A percentile compares a stretch with the other conserved stretches of the same genome.
These are phyloP conservation scores for Vitis hybrid DNA, from an alignment of 177 flowering plant genomes.

Conservation along the genomic window DNA sequence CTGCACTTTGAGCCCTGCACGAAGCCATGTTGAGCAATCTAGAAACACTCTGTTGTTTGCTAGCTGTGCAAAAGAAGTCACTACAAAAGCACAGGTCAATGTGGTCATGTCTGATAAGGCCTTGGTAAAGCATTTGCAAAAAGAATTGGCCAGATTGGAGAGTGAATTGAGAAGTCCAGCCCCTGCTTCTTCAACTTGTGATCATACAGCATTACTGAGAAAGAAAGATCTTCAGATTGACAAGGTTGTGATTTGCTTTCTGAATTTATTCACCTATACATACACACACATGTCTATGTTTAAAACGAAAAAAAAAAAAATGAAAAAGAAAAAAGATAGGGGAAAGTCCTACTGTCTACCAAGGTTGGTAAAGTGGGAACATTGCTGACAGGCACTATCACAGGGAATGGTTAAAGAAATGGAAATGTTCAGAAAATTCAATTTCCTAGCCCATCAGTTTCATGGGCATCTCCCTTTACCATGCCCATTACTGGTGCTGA, in stretches of 20 bases:
- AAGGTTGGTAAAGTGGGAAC: too few relatives aligned
- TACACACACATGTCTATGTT: neutral
- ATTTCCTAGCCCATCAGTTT: too few relatives aligned
- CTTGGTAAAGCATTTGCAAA: slow-evolving; percentile 56
- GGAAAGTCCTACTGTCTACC: too few relatives aligned
- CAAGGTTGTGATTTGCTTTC: slow-evolving; percentile 42
- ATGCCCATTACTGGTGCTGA: too few relatives aligned
- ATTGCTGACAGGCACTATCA: too few relatives aligned
- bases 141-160: slow-evolving; percentile 53
- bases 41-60: slow-evolving; percentile 60
- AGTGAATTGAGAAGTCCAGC: slow-evolving; percentile 47
- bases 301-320: neutral
- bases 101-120: slow-evolving; percentile 67
- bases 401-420: too few relatives aligned
- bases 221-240: slow-evolving; percentile 70
- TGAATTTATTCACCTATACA: neutral
- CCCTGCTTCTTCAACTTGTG: slow-evolving; percentile 31
- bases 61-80: slow-evolving; percentile 55
- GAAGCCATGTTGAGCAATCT: slow-evolving; percentile 56
- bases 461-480: too few relatives aligned
- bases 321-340: too few relatives aligned
- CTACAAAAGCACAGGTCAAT: slow-evolving; percentile 56
- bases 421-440: too few relatives aligned
- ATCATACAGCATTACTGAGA: slow-evolving; percentile 39
- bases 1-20: slow-evolving; percentile 56